These are phyloP conservation scores for Rossbeevera mucosa DNA, from an alignment of 768 basidiomycete species.

Conservation along the genomic window DNA sequence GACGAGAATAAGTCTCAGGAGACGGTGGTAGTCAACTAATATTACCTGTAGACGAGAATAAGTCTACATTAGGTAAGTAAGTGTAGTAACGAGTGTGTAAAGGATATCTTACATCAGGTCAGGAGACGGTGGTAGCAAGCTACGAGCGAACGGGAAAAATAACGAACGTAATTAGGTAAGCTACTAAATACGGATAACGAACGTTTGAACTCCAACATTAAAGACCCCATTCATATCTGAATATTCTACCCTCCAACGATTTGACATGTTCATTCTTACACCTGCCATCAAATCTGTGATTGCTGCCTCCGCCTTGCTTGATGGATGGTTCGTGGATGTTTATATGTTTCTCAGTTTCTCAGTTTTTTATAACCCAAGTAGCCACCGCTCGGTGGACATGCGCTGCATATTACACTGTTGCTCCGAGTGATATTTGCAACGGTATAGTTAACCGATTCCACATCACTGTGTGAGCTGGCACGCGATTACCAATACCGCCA, in stretches of 20 bases:
- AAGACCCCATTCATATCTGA: neutral
- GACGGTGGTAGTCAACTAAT: too few relatives aligned
- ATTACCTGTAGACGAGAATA: too few relatives aligned
- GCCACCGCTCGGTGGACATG: too few relatives aligned
- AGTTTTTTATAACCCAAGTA: constrained; percentile 41
- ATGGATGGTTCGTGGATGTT: constrained; percentile 17
- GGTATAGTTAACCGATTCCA: constrained; percentile 55
- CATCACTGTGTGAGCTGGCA: constrained; percentile 54
- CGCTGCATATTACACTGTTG: constrained; percentile 56
- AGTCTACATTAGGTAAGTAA: too few relatives aligned
- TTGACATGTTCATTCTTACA: too few relatives aligned
- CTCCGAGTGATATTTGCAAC: constrained; percentile 57
- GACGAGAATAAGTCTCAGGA: too few relatives aligned
- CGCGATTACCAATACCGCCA: neutral
- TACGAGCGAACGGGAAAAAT: too few relatives aligned
- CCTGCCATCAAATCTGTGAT: constrained; percentile 7
- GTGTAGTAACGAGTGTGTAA: too few relatives aligned
- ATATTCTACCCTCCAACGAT: neutral
- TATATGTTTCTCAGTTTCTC: neutral
- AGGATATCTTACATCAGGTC: too few relatives aligned
- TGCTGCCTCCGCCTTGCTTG: constrained; percentile 5
- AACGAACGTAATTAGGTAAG: too few relatives aligned
- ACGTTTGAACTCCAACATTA: constrained; percentile 13
- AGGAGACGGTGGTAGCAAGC: too few relatives aligned
- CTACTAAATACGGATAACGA: too few relatives aligned